Percentiles rank a stretch among this genome's conserved stretches.
Conservation (phyloP, 139 green algal genomes). For the Picochlorum sp. region DNA sequence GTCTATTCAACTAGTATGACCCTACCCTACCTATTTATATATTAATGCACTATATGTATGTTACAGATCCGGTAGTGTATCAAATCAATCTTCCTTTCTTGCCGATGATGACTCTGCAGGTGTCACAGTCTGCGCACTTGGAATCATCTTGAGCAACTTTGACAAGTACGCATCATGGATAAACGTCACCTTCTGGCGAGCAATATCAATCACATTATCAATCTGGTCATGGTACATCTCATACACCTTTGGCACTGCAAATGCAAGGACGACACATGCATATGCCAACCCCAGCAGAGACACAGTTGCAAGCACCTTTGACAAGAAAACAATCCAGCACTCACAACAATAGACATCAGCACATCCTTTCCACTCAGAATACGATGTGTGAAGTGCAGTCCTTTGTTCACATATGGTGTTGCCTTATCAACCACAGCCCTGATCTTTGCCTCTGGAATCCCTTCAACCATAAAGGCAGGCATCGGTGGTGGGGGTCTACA, state of each 20-base stretch:
- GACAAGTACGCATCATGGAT: conserved; percentile 29
- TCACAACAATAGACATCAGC: conserved; percentile 6
- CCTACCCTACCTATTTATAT: too few species aligned
- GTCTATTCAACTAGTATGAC: neutral
- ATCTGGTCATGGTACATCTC: conserved; percentile 54
- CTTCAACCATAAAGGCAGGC: conserved; percentile 24
- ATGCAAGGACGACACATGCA: conserved; percentile 15
- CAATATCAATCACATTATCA: conserved; percentile 29
- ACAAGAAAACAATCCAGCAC: conserved; percentile 22
- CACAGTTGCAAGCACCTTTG: conserved; percentile 25
- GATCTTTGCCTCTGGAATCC: conserved; percentile 25
- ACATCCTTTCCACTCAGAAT: conserved; percentile 12
- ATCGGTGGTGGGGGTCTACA: conserved; percentile 26
- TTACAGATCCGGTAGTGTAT: neutral
- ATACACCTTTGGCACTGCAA: conserved; percentile 43
- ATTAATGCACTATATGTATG: neutral
- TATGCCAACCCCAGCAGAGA: conserved; percentile 31
- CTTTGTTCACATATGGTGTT: conserved; percentile 21
- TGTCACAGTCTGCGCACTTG: conserved; percentile 12
- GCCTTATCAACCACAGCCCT: conserved; percentile 16
- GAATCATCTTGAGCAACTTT: conserved; percentile 19
- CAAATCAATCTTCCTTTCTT: conserved; percentile 17
- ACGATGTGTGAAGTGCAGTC: conserved; percentile 11
- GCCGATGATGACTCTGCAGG: conserved; percentile 25
- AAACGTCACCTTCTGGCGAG: conserved; percentile 18